phyloP scores from a whole-genome alignment of 208 protist species.

The Tetramitus jugosus region DNA sequence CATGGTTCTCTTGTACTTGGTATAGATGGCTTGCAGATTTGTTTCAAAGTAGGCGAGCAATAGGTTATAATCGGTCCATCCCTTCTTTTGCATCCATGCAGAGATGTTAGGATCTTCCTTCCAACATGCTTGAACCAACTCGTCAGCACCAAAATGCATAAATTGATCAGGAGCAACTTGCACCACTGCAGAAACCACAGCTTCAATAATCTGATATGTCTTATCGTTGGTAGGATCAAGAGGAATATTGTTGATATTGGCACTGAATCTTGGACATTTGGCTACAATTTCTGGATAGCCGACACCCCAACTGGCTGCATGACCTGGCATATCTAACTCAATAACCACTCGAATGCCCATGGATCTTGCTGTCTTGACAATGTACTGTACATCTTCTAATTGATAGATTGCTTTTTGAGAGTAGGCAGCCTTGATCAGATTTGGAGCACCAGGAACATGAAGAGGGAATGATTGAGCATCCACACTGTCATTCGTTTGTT shows the following conservation, averaged over 20 bases:
- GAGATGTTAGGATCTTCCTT: background rate
- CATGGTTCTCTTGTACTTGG: background rate
- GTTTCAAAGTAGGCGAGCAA: background rate
- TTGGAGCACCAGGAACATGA: conserved; percentile 23
- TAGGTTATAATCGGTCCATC: background rate
- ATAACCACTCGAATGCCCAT: background rate
- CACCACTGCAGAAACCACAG: background rate
- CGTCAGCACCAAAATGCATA: conserved; percentile 26
- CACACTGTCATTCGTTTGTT: conserved; percentile 21
- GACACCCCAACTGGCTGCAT: conserved; percentile 8
- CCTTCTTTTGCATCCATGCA: conserved; percentile 7
- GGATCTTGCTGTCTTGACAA: conserved; percentile 26
- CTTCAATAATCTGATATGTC: conserved; percentile 20
- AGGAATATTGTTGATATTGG: conserved; percentile 27
- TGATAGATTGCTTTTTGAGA: background rate
- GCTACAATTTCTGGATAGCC: conserved; percentile 7
- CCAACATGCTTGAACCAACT: conserved; percentile 34
- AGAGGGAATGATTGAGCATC: conserved; percentile 46
- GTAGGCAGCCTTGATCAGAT: conserved; percentile 23
- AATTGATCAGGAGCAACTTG: background rate
- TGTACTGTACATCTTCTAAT: conserved; percentile 5
- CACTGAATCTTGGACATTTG: background rate
- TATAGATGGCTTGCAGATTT: background rate
- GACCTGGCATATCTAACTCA: conserved; percentile 19
- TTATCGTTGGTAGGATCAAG: background rate